Conservation (phyloP, 108 stramenopile genomes). For the Fragilariopsis cylindrus region DNA sequence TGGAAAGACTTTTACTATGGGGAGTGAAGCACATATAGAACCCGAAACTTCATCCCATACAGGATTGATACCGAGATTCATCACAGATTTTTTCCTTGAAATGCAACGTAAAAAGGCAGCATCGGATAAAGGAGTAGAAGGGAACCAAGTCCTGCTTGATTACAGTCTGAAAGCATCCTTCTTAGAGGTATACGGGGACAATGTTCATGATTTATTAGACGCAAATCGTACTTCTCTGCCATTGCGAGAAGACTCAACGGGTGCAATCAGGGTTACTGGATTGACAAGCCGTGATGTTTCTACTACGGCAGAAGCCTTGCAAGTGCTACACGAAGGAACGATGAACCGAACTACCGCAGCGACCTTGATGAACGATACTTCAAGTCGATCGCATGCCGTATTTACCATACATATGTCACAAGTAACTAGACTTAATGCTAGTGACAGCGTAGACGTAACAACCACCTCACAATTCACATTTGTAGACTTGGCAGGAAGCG, state of each 20-base stretch:
- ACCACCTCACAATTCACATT: slow-evolving; percentile 82
- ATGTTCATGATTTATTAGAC: slow-evolving; percentile 87
- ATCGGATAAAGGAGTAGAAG: slow-evolving; percentile 24
- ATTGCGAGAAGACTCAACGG: slow-evolving; percentile 76
- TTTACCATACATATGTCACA: slow-evolving; percentile 72
- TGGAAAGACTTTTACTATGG: slow-evolving; percentile 88
- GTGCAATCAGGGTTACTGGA: slow-evolving; percentile 65
- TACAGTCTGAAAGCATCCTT: slow-evolving; percentile 77
- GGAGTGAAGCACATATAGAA: slow-evolving; percentile 76
- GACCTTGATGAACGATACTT: slow-evolving; percentile 89
- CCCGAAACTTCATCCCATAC: slow-evolving; percentile 46
- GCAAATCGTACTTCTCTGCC: slow-evolving; percentile 65
- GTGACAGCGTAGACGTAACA: slow-evolving; percentile 62
- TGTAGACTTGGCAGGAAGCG: slow-evolving; percentile 90
- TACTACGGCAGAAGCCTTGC: slow-evolving; percentile 54
- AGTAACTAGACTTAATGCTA: slow-evolving; percentile 38
- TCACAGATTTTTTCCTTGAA: slow-evolving; percentile 80
- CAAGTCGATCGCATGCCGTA: slow-evolving; percentile 82
- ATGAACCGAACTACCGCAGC: slow-evolving; percentile 90
- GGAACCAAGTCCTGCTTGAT: slow-evolving; percentile 37
- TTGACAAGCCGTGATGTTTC: slow-evolving; percentile 49
- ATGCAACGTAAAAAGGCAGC: slow-evolving; percentile 48
- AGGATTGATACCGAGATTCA: slow-evolving; percentile 90
- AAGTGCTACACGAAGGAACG: slow-evolving; percentile 85
- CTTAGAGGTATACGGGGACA: slow-evolving; percentile 94